Evolutionary conservation across 768 basidiomycete genomes (phyloP).

Genomic region (Termitomyces titanicus): DNA sequence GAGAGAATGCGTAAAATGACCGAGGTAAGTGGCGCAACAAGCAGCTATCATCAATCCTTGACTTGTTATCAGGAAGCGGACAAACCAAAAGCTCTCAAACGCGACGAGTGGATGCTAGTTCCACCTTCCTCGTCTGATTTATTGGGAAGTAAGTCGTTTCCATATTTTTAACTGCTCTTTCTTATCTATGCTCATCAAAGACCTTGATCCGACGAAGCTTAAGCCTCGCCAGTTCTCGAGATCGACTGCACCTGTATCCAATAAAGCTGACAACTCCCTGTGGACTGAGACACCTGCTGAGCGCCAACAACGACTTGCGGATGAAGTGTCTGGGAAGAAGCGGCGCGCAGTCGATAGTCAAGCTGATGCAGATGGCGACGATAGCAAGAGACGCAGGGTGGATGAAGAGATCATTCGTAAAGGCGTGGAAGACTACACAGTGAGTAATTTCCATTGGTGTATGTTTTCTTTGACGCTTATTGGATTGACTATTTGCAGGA

Average conservation of each 20-base stretch:
- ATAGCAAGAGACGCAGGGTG: conserved; percentile 53
- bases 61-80: conserved; percentile 53
- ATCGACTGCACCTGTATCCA: conserved; percentile 38
- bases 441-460: conserved; percentile 29
- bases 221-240: conserved; percentile 79
- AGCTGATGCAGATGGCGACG: conserved; percentile 36
- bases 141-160: conserved; percentile 58
- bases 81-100: conserved; percentile 72
- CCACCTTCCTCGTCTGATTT: conserved; percentile 84
- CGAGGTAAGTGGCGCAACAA: conserved; percentile 40
- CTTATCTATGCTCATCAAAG: conserved; percentile 32
- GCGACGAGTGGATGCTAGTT: conserved; percentile 98
- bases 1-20: conserved; percentile 67
- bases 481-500: conserved; percentile 24
- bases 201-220: conserved; percentile 83
- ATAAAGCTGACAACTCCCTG: conserved; percentile 56
- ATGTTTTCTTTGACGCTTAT: background rate
- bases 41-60: background rate
- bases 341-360: conserved; percentile 61
- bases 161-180: background rate
- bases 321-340: conserved; percentile 92
- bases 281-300: conserved; percentile 99
- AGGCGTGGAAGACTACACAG: conserved; percentile 80
- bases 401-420: conserved; percentile 66
- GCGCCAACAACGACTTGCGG: conserved; percentile 84